Conservation (phyloP, 176 grass and related monocot species). For the Puya raimondii region DNA sequence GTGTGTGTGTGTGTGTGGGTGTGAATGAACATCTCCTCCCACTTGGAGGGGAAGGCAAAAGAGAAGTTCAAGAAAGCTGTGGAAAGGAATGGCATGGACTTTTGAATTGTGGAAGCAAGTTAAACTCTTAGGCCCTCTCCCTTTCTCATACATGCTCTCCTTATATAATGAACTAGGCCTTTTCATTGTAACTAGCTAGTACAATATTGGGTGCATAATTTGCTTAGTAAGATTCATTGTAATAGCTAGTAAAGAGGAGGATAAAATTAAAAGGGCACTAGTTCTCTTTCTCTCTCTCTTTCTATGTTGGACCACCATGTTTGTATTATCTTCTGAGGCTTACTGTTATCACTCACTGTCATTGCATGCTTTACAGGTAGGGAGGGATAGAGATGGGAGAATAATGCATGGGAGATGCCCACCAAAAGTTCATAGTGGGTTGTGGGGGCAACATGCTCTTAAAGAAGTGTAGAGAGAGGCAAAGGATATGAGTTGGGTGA, state of each 20-base stretch:
- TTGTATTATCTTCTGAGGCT: not conserved
- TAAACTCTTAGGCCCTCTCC: not conserved
- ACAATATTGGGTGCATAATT: not conserved
- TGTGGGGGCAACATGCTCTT: not conserved
- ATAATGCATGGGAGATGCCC: not conserved
- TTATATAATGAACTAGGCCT: not conserved
- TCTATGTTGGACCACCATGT: not conserved
- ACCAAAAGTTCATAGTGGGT: not conserved
- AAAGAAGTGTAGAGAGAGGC: not conserved
- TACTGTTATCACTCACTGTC: constrained; percentile 2
- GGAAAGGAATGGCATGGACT: constrained; percentile 93
- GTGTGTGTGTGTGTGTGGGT: too few species aligned
- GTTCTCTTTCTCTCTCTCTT: too few species aligned
- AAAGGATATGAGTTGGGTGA: not conserved
- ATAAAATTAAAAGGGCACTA: too few species aligned
- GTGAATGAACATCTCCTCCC: not conserved
- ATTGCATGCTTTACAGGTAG: constrained; percentile 1
- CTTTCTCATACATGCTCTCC: not conserved
- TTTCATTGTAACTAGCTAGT: not conserved
- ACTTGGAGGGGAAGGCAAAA: not conserved
- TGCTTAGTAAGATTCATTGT: not conserved
- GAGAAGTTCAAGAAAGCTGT: constrained; percentile 99
- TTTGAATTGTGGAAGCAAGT: not conserved
- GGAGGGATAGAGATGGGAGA: not conserved
- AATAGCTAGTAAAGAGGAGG: too few species aligned